These are phyloP conservation scores for Metarhizium guizhouense DNA, from an alignment of 2,329 filamentous ascomycete species.

Conservation along the genomic window DNA sequence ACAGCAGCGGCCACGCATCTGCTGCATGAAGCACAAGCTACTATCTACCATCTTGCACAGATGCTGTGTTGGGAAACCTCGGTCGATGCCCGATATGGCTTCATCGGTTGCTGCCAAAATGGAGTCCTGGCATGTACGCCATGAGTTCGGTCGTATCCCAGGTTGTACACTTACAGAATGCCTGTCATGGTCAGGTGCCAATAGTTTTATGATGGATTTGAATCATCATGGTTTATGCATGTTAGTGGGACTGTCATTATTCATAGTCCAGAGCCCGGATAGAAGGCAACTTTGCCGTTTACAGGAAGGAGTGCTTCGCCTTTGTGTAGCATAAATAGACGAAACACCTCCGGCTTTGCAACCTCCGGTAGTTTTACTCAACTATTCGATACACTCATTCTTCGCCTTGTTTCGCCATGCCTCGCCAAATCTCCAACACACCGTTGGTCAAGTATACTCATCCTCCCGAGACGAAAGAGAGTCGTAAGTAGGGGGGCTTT, in stretches of 20 bases:
- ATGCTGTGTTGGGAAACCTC: background rate
- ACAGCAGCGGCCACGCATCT: background rate
- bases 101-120: background rate
- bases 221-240: background rate
- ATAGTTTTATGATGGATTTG: background rate
- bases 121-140: too few species aligned
- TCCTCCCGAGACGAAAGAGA: background rate
- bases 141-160: background rate
- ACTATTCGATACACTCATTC: background rate
- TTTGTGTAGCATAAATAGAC: background rate
- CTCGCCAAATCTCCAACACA: background rate
- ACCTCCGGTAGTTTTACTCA: background rate
- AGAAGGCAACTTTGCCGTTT: background rate
- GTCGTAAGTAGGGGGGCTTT: background rate
- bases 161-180: background rate
- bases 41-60: too few species aligned
- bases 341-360: background rate
- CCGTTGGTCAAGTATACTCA: background rate
- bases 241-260: background rate
- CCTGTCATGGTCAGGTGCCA: background rate
- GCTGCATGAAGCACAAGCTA: background rate
- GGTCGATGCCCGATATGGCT: background rate
- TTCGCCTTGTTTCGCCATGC: background rate
- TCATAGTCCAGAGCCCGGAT: background rate
- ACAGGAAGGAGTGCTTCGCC: background rate